Evolutionary conservation across 352 stramenopile species (phyloP), one percentile per base, ranked within the genome.

Genomic region (Phytophthora melonis): DNA sequence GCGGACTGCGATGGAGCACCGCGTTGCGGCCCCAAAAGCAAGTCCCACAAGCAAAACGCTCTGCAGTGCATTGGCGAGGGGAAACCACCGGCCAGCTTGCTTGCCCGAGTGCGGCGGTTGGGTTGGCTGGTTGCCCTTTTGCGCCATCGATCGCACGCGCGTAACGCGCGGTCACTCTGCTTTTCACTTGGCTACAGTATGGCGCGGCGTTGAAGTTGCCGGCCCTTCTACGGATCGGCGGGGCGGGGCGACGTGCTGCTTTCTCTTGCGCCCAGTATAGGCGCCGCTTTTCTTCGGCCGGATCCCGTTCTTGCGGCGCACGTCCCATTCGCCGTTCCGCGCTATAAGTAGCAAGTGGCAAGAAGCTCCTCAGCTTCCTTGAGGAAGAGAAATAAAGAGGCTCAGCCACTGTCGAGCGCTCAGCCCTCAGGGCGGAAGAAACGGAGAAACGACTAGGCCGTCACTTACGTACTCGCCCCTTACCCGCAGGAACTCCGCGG

Each of bases 321-420:
- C 58, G 68, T 70, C 74, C 45, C 74, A 81, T 78, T 81, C 60
- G 58, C 70, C 41, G 60, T 77, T 80, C 74, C 55, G 56, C 69
- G 45, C 74, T 80, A 81, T 58, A 81, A 80, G 70, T 75, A 78
- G 70, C 54, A 81, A 41, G 34, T 16, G 34, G 27, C 27, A n/a
- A n/a, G n/a, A n/a, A n/a, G n/a, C 27, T 2, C 27, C 27, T 30
- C 27, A 30, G 27, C 27, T n/a, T n/a, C n/a, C n/a, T n/a, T n/a
- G n/a, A n/a, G 2, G 34, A 41, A 41, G 34, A 41, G 23, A 25
- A 25, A 25, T 25, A 25, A 25, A 25, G 27, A 32, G 27, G 27
- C 27, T 41, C 34, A 2, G 34, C 13, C 34, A 41, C 10, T 16
- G 34, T 25, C 23, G 23, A 25, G 23, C 23, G 23, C 23, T 25